Evolutionary conservation across 2,329 filamentous ascomycete species (phyloP), one percentile per base, ranked within the genome.

Genomic region (Parafenestella ontariensis): DNA sequence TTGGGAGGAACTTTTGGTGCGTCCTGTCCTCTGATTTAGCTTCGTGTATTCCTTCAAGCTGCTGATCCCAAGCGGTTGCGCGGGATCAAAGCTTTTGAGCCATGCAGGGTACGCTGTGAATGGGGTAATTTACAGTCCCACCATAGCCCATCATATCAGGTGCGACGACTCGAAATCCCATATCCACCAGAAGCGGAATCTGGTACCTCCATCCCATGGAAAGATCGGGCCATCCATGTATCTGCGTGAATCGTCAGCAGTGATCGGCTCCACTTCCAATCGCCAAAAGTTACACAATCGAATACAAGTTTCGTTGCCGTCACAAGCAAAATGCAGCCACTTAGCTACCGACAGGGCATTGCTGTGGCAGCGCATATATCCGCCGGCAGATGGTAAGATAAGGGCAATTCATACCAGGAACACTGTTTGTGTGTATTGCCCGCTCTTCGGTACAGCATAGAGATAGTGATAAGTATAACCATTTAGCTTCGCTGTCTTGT

Each of bases 61-160:
- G 33, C 44, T 6, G 7, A 2, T 11, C 15, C 34, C 31, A 28
- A 17, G n/a, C n/a, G n/a, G n/a, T n/a, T n/a, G n/a, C n/a, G n/a
- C n/a, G n/a, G n/a, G n/a, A n/a, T n/a, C n/a, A n/a, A n/a, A n/a
- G n/a, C 3, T 17, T 33, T 13, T 13, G 28, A 20, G 15, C 7
- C 10, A 21, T 23, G 13, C 11, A 20, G 10, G 18, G 7, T 11
- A 39, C 18, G 11, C 10, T 21, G 5, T 18, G n/a, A n/a, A n/a
- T n/a, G n/a, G 21, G 11, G 37, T 3, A 15, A 54, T 70, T 57
- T 73, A 84, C 89, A 23, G 91, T 95, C 54, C 86, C 84, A 23
- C 90, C 91, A 73, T 95, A 98, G 59, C 94, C 94, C 65, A 96
- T 84, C 82, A 92, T 88, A 76, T 97, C 92, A 0, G 92, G 90